Evolutionary conservation across 2,329 filamentous ascomycete genomes (phyloP), one percentile per base, ranked within the genome.

Genomic region (Coleophoma crateriformis): DNA sequence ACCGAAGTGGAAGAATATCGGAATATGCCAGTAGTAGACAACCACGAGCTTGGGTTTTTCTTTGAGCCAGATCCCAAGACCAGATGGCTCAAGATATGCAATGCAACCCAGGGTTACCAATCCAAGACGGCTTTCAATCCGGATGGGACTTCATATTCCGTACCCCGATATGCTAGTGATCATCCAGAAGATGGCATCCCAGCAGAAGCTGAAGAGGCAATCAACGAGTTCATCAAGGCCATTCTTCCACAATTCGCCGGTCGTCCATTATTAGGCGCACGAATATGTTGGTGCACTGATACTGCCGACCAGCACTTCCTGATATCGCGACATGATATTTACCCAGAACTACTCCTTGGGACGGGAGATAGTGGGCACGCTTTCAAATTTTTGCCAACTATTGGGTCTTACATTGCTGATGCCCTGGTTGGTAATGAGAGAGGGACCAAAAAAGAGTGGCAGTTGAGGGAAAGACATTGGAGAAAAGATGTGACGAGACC

Each of bases 201-300:
- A 1, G 58, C 60, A 3, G 68, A 71, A 37, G 75, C 77, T 52
- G 75, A 77, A 61, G 56, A 57, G 42, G 70, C 71, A 55, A 63
- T 77, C 51, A 65, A 72, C 14, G 62, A 67, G 41, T 58, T 78
- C 37, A 61, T 78, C 38, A 54, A 61, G 37, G 67, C 77, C 46
- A 73, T 72, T 0, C 63, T 78, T 4, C 75, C 74, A 1, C 67
- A 65, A 50, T 64, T 78, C 48, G 72, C 72, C 3, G 67, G 74
- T 19, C 59, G 75, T 5, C 72, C 75, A 1, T 65, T 78, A 15
- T 70, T 77, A 6, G 62, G 70, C 37, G 70, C 72, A 54, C 71
- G 67, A 17, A 60, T 78, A 37, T 78, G 75, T 54, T 78, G 75
- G 75, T 77, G 76, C 58, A 72, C 74, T 2, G 75, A 78, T 55